phyloP scores from a whole-genome alignment of 1,284 basidiomycete species.

The Malassezia pachydermatis region DNA sequence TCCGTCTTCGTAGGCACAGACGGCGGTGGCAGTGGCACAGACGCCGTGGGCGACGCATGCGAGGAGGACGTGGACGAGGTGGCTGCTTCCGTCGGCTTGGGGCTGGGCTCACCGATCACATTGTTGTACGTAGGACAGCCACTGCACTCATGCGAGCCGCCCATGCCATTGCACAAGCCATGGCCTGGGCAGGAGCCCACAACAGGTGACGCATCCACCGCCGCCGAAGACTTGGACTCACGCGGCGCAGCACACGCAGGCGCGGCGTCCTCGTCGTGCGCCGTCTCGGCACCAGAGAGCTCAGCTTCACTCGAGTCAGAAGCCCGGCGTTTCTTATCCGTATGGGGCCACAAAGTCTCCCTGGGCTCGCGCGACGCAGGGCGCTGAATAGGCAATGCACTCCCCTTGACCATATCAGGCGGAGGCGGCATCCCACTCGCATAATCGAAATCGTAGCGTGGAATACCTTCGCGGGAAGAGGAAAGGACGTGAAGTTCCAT shows the following conservation, averaged over 20 bases:
- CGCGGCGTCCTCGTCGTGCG: neutral
- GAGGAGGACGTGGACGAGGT: neutral
- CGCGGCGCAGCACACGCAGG: neutral
- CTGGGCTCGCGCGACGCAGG: neutral
- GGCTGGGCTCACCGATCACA: conserved; percentile 11
- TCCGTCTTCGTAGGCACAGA: neutral
- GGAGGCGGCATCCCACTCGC: too few relatives aligned
- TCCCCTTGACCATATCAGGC: too few relatives aligned
- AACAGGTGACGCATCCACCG: too few relatives aligned
- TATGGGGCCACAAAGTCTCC: neutral
- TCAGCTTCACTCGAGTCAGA: too few relatives aligned
- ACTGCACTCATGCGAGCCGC: conserved; percentile 35
- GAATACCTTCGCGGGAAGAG: too few relatives aligned
- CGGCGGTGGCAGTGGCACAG: neutral
- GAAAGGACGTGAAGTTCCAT: conserved; percentile 1
- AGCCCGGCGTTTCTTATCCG: neutral
- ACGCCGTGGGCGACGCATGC: neutral
- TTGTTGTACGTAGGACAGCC: conserved; percentile 45
- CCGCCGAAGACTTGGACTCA: too few relatives aligned
- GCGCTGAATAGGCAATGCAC: neutral
- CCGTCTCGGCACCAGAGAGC: too few relatives aligned
- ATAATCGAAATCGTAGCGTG: too few relatives aligned
- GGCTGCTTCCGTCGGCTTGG: neutral
- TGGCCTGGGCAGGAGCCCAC: conserved; percentile 39
- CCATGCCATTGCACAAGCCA: conserved; percentile 43